phyloP scores from a whole-genome alignment of 176 grass and related monocot species.

The Oryza officinalis region DNA sequence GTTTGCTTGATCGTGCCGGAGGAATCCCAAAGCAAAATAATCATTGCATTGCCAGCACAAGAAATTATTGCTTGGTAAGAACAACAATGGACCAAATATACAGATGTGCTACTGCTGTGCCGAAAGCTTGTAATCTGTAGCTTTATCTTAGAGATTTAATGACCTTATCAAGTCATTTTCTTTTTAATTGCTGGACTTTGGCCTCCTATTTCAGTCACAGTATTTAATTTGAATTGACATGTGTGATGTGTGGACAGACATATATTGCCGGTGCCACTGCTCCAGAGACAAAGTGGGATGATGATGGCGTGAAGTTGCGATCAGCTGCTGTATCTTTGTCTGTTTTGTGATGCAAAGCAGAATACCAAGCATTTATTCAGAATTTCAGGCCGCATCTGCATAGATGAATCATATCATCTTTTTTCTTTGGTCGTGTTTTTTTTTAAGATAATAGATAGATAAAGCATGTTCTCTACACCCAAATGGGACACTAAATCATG shows the following conservation, averaged over 20 bases:
- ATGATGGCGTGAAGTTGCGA: conserved; percentile 73
- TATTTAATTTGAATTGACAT: conserved; percentile 17
- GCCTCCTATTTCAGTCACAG: conserved; percentile 5
- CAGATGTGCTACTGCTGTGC: not conserved
- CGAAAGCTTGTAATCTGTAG: not conserved
- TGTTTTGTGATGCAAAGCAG: conserved; percentile 38
- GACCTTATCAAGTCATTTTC: conserved; percentile 3
- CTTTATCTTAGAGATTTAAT: conserved; percentile 1
- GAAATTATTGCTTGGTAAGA: not conserved
- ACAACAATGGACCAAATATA: not conserved
- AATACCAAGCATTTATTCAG: not conserved
- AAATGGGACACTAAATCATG: too few relatives aligned
- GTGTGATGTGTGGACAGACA: conserved; percentile 51
- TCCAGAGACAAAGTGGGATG: conserved; percentile 79
- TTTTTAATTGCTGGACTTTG: not conserved
- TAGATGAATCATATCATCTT: conserved; percentile 2
- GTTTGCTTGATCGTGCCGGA: not conserved
- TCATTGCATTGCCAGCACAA: not conserved
- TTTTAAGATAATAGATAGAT: too few relatives aligned
- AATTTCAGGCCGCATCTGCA: conserved; percentile 11
- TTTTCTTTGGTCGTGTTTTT: not conserved
- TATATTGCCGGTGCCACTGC: conserved; percentile 78
- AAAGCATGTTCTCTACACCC: too few relatives aligned
- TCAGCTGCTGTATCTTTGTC: conserved; percentile 87
- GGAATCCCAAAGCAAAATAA: not conserved